Evolutionary conservation across 164 flowering plant genomes (phyloP).

Genomic region (Vitis rupestris): DNA sequence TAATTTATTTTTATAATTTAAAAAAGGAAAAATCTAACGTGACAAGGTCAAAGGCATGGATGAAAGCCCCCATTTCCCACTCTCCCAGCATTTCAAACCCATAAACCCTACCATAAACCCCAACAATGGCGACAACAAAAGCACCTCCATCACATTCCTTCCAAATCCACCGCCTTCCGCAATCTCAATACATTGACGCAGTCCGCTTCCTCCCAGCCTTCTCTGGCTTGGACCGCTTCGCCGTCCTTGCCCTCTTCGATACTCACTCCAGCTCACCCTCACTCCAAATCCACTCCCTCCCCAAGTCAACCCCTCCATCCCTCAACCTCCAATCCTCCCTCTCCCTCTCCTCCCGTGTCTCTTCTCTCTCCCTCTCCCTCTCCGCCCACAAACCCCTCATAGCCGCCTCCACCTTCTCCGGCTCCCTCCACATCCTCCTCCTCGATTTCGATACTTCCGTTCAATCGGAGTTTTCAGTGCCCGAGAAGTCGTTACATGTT

Average conservation of each 20-base stretch:
- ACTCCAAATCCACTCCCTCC: constrained; percentile 51
- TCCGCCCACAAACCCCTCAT: constrained; percentile 47
- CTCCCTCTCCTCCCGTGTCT: constrained; percentile 48
- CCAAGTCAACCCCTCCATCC: constrained; percentile 19
- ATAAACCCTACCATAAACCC: constrained; percentile 20
- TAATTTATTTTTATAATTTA: no score
- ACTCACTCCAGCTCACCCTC: constrained; percentile 49
- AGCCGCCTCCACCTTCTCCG: constrained; percentile 60
- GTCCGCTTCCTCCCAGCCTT: constrained; percentile 68
- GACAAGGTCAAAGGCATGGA: no score
- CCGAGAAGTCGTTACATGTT: constrained; percentile 41
- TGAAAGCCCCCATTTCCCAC: no score
- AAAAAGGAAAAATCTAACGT: no score
- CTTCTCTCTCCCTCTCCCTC: constrained; percentile 52
- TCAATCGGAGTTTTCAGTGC: constrained; percentile 33
- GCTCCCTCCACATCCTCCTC: constrained; percentile 54
- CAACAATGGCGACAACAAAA: constrained; percentile 31
- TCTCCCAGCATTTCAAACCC: no score
- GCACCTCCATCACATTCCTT: constrained; percentile 11
- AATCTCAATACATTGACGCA: constrained; percentile 65
- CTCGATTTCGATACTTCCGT: constrained; percentile 28
- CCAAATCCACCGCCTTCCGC: constrained; percentile 62
- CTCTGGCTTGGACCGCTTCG: constrained; percentile 54
- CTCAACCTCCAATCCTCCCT: constrained; percentile 32
- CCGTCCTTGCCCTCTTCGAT: constrained; percentile 52